phyloP scores from a whole-genome alignment of 331 rosid genomes.

The Erythrophleum ivorense region DNA sequence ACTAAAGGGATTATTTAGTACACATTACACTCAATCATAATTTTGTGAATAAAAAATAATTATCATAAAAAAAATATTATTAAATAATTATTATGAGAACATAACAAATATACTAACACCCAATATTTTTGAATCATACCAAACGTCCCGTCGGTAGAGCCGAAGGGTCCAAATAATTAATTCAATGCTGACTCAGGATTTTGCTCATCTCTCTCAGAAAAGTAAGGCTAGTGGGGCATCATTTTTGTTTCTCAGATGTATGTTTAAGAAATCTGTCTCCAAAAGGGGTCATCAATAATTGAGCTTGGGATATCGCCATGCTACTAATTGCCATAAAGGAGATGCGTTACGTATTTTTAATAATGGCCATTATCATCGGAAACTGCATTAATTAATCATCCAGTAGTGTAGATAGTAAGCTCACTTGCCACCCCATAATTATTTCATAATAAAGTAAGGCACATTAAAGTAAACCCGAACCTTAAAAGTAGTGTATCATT shows the following conservation, averaged over 20 bases:
- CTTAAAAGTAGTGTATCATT: not conserved
- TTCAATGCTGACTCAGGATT: not conserved
- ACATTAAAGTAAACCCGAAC: not conserved
- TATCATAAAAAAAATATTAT: too few relatives aligned
- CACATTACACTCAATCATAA: too few relatives aligned
- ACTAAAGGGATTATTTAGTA: too few relatives aligned
- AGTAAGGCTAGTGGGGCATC: not conserved
- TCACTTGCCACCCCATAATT: slow-evolving; percentile 13
- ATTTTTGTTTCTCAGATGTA: not conserved
- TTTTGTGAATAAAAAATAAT: too few relatives aligned
- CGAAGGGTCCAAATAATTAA: not conserved
- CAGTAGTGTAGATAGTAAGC: not conserved
- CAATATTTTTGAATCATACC: too few relatives aligned
- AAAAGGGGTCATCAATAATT: not conserved
- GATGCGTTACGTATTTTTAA: not conserved
- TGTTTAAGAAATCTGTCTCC: not conserved
- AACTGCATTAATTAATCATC: not conserved
- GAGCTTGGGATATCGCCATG: not conserved
- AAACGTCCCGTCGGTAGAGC: not conserved
- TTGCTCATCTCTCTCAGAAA: not conserved
- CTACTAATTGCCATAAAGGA: not conserved
- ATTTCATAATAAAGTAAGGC: not conserved
- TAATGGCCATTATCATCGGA: not conserved
- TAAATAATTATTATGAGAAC: too few relatives aligned
- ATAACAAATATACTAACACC: too few relatives aligned